Base-by-base conservation (phyloP, 116 monocot species). In the Zostera marina region DNA sequence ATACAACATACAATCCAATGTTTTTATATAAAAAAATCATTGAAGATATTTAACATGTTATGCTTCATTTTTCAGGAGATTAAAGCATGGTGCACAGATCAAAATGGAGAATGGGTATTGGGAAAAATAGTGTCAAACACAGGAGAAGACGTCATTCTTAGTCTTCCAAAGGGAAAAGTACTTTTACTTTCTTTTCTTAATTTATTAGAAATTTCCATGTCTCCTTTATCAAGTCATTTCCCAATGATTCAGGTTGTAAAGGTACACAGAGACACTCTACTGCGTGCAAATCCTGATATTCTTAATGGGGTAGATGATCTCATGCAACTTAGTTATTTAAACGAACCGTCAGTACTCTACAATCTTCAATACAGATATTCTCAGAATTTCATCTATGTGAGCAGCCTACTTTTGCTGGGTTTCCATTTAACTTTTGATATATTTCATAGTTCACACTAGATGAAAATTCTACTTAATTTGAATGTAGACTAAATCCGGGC, bases 301-400 rank as follows among this genome's bases (percentile, higher is more conserved):
- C 80, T 88, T 47, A 77, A 88, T 58, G 83, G 88, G 19, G 83
- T 88, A 42, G 79, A 88, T 67, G 88, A 88, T 64, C 75, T 88
- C 19, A 83, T 88, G 88, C 88, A 88, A 42, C 79, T 88, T 39
- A 88, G 88, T 70, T 88, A 88, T 72, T 66, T 88, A 70, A 59
- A 83, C 59, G 88, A 88, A 68, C 88, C 88, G 47, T 88, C 88
- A 8, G 83, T 88, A 5, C 61, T 88, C 58, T 77, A 75, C 69
- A 88, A 88, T 70, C 66, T 88, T 64, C 67, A 80, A 55, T 88
- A 75, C 65, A 82, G 88, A 75, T 88, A 88, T 41, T 66, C 62
- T 11, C 77, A 65, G 41, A 74, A 88, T 62, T 77, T 75, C 73
- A 83, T 88, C 62, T 88, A 88, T 65, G 88, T 88, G 61, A 83